Conservation (phyloP, 257 asterid species). For the Solanum clarkiae region DNA sequence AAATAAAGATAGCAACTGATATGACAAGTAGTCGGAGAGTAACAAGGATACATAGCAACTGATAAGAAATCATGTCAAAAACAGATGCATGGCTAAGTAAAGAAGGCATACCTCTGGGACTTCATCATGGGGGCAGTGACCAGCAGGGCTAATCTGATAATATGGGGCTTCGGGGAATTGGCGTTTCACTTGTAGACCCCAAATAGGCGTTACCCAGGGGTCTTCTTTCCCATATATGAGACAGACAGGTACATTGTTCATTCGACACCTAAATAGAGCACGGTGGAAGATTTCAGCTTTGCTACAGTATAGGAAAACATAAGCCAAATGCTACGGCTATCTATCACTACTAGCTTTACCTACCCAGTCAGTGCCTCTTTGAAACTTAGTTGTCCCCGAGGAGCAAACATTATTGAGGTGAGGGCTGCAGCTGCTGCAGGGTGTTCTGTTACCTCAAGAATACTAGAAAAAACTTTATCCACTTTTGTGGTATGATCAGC, state of each 20-base stretch:
- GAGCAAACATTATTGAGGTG: slow-evolving; percentile 89
- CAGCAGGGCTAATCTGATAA: slow-evolving; percentile 90
- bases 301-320: not conserved
- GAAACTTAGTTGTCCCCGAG: slow-evolving; percentile 55
- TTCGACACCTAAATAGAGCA: slow-evolving; percentile 43
- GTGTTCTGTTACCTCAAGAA: slow-evolving; percentile 66
- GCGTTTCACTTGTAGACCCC: slow-evolving; percentile 56
- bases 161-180: slow-evolving; percentile 72
- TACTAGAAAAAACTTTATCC: slow-evolving; percentile 63
- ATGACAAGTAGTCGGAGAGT: not conserved
- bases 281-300: not conserved
- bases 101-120: slow-evolving; percentile 72
- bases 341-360: not conserved
- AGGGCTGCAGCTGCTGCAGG: slow-evolving; percentile 96
- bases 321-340: not conserved
- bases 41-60: not conserved
- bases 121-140: slow-evolving; percentile 99
- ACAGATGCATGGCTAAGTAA: not conserved
- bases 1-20: not conserved
- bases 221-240: slow-evolving; percentile 90
- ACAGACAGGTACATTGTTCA: slow-evolving; percentile 51
- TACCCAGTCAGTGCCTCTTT: slow-evolving; percentile 65
- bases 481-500: slow-evolving; percentile 71
- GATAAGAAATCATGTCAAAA: not conserved
- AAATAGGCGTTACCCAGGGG: slow-evolving; percentile 88